Evolutionary conservation across 805 yeast genomes (phyloP), one percentile per base, ranked within the genome.

Genomic region (Candida manassasensis): DNA sequence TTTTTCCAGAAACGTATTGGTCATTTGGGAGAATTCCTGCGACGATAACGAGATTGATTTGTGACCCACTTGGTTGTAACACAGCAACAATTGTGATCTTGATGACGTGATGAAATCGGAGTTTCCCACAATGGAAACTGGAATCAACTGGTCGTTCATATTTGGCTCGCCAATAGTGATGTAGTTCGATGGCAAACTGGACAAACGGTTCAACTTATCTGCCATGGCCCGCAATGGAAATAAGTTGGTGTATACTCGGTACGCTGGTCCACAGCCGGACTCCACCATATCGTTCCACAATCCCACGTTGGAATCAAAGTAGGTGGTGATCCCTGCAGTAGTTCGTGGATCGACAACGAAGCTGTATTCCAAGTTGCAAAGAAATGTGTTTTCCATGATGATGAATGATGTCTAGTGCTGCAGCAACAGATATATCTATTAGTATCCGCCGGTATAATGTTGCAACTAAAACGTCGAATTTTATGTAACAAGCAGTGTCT

Each of bases 91-190:
- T 21, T 50, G 42, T 14, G 41, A 34, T 34, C 71, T 58, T 6
- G 69, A 55, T 30, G 45, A 34, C 33, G 53, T 55, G 15, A 66
- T 51, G 32, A 57, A 57, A 3, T 49, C 47, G 25, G 40, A 43
- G 29, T 48, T 36, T 6, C 76, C 76, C 30, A 50, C 48, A 17
- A 71, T 46, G 13, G 56, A 44, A 9, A 69, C 55, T 2, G 69
- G 59, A 13, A 71, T 52, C 26, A 61, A 49, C 17, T 55, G 57
- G 35, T 56, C 57, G 25, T 45, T 52, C 35, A 57, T 40, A 26
- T 57, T 57, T 10, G 69, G 67, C 38, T 59, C 67, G 18, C 54
- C 43, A n/a, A 63, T 21, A 11, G 40, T 45, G 11, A 50, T 34
- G n/a, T 32, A 35, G 27, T 39, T 41, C 4, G 39, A 36, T n/a